phyloP scores from a whole-genome alignment of 495 filamentous ascomycete genomes.

The Hypoxylon rickii region DNA sequence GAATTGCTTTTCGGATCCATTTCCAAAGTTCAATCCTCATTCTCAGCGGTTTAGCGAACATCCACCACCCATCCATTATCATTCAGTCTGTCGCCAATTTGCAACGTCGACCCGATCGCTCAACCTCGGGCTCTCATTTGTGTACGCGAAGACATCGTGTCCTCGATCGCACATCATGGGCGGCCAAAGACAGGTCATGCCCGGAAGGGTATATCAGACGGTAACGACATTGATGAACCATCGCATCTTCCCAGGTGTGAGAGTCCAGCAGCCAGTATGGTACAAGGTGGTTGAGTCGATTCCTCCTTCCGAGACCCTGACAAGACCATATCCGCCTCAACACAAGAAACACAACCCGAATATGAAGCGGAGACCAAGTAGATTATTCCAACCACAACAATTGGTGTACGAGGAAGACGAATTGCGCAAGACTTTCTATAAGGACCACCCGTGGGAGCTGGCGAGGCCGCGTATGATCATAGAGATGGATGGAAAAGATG shows the following conservation, averaged over 20 bases:
- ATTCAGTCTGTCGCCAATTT: neutral
- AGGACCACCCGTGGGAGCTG: conserved; percentile 96
- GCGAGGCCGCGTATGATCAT: conserved; percentile 84
- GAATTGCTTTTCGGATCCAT: too few relatives aligned
- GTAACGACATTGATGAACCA: conserved; percentile 31
- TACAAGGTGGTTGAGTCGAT: conserved; percentile 71
- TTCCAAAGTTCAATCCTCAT: too few relatives aligned
- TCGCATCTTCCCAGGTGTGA: conserved; percentile 30
- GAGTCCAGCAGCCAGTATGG: conserved; percentile 69
- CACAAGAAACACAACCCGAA: conserved; percentile 56
- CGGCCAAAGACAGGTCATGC: conserved; percentile 34
- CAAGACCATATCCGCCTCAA: conserved; percentile 68
- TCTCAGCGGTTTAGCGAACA: too few relatives aligned
- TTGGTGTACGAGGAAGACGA: conserved; percentile 86
- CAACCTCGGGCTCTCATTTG: neutral
- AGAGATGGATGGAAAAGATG: conserved; percentile 85
- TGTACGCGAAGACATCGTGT: too few relatives aligned
- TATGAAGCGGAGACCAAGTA: conserved; percentile 64
- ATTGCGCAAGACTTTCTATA: conserved; percentile 79
- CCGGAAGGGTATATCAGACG: conserved; percentile 34
- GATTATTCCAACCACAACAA: conserved; percentile 76
- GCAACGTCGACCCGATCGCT: conserved; percentile 12
- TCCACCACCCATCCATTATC: too few relatives aligned
- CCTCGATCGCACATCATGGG: conserved; percentile 37
- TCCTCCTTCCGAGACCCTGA: conserved; percentile 78